A percentile compares a stretch with the other conserved stretches of the same genome.
Evolutionary conservation across 78 protist genomes (phyloP).

Genomic region (Dictyostelium firmibasis): DNA sequence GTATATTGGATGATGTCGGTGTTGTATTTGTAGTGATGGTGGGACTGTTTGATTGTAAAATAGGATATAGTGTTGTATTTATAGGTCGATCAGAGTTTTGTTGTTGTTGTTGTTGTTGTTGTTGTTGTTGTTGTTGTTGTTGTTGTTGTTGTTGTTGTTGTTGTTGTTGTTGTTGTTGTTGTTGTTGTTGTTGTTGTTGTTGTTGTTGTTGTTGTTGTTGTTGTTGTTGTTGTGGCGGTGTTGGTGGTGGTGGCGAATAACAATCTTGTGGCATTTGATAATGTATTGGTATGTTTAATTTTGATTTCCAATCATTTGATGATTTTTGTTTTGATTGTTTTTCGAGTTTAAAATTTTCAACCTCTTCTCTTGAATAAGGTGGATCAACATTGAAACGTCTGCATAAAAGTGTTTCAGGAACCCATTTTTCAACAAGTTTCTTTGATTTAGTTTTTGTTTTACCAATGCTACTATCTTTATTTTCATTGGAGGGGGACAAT

Average conservation of each 20-base stretch:
- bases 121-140: background rate
- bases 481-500: background rate
- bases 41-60: too few species aligned
- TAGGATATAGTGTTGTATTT: too few species aligned
- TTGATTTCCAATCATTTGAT: conserved; percentile 42
- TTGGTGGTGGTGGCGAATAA: background rate
- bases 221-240: background rate
- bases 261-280: background rate
- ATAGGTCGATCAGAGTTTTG: too few species aligned
- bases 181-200: background rate
- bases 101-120: background rate
- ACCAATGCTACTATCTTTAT: background rate
- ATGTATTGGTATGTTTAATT: conserved; percentile 14
- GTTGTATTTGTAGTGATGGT: background rate
- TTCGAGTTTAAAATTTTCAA: conserved; percentile 7
- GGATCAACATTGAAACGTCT: conserved; percentile 15
- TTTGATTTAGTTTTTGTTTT: background rate
- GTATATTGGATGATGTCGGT: background rate
- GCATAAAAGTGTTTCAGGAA: conserved; percentile 39
- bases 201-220: background rate
- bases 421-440: conserved; percentile 25
- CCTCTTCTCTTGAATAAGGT: conserved; percentile 26
- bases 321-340: background rate
- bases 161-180: background rate
- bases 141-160: background rate